Evolutionary conservation across 2,329 filamentous ascomycete genomes (phyloP).

Genomic region (Botryotinia convoluta): DNA sequence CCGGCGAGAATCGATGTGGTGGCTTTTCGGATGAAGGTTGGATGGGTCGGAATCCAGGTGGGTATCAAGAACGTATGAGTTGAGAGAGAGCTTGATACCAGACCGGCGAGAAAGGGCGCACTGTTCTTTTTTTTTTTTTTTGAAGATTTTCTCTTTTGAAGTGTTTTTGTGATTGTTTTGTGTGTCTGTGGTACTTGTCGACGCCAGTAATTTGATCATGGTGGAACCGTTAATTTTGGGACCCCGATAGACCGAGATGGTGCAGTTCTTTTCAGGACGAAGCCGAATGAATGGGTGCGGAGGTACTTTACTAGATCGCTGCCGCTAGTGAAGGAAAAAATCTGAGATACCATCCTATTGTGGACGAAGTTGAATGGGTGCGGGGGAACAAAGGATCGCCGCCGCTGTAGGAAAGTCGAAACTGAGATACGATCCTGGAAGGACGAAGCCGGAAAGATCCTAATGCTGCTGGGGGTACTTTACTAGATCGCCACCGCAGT

Average conservation of each 20-base stretch:
- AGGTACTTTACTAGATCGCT: slow-evolving; percentile 1
- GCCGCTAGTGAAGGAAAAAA: neutral
- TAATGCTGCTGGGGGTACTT: neutral
- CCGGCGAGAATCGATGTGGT: neutral
- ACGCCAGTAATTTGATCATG: neutral
- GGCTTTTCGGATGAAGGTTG: neutral
- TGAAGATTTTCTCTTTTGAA: neutral
- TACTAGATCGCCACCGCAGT: neutral
- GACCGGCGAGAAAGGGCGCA: neutral
- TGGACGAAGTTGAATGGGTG: neutral
- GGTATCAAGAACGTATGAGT: too few relatives aligned
- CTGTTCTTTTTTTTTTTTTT: neutral
- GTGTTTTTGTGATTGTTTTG: neutral
- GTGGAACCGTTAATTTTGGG: neutral
- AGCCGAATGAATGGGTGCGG: neutral
- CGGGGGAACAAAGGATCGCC: neutral
- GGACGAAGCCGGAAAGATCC: neutral
- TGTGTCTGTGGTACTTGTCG: neutral
- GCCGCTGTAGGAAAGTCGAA: neutral
- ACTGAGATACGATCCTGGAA: neutral
- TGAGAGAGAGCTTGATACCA: neutral
- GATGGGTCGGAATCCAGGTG: neutral
- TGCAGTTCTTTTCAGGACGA: neutral
- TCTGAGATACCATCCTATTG: neutral
- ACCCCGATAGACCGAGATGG: neutral